phyloP scores from a whole-genome alignment of 2,329 filamentous ascomycete genomes.

The Juglanconis sp. region DNA sequence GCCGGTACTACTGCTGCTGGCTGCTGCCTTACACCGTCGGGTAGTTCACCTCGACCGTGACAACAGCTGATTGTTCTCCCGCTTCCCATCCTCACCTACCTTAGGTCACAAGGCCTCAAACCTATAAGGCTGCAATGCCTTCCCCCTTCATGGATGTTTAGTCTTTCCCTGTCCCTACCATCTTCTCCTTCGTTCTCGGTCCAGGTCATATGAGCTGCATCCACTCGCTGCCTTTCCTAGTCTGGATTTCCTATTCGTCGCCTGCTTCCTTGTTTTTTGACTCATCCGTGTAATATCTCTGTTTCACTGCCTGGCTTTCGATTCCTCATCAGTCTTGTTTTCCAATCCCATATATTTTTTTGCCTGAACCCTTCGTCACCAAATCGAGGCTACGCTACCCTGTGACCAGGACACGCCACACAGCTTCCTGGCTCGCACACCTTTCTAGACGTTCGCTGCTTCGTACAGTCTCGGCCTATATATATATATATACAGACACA shows the following conservation, averaged over 20 bases:
- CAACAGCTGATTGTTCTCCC: constrained; percentile 12
- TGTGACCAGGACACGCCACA: constrained; percentile 4
- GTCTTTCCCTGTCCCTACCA: constrained; percentile 23
- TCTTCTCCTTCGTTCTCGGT: constrained; percentile 22
- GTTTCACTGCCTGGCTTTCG: constrained; percentile 10
- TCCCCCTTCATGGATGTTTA: constrained; percentile 26
- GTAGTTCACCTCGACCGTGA: constrained; percentile 13
- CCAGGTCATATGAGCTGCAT: constrained; percentile 17
- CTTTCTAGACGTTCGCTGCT: constrained; percentile 22
- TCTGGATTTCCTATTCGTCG: constrained; percentile 21
- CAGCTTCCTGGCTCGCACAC: constrained; percentile 3
- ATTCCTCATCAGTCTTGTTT: constrained; percentile 6
- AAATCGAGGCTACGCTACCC: background rate
- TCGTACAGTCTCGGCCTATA: constrained; percentile 21
- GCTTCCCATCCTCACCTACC: constrained; percentile 22
- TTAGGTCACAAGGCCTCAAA: constrained; percentile 35
- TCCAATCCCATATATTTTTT: constrained; percentile 1
- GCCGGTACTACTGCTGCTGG: background rate
- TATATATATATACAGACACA: constrained; percentile 20
- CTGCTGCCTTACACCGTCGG: constrained; percentile 17
- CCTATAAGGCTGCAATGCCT: constrained; percentile 57
- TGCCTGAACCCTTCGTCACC: constrained; percentile 9
- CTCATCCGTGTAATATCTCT: constrained; percentile 14
- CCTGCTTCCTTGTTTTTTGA: constrained; percentile 10
- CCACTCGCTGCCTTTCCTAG: constrained; percentile 19